Evolutionary conservation across 257 asterid species (phyloP), one percentile per base, ranked within the genome.

Genomic region (Hygrophila difformis): DNA sequence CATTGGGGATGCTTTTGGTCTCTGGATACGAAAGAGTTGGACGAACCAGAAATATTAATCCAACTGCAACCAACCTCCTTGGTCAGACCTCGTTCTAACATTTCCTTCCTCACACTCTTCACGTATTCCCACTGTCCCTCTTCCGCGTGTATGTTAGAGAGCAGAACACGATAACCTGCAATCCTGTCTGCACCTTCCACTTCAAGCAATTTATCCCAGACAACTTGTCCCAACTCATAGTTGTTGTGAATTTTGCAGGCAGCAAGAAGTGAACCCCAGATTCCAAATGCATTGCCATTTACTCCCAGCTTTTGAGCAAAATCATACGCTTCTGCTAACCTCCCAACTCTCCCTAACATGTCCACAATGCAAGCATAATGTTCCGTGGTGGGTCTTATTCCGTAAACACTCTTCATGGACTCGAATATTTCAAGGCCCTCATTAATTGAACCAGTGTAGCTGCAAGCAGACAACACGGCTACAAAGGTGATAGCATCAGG

Each of bases 41-140:
- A 41, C 42, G 47, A 37, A 31, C 97, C 93, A 12, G 59, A 63
- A 19, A 83, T 48, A 53, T 77, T 71, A 53, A 88, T 81, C 96
- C 97, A 88, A 64, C 96, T 88, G 72, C 93, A 79, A 22, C 93
- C 94, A 12, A 77, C 76, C 67, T 88, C 97, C 69, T 84, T 84
- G 21, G 33, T 47, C 64, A 81, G 8, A 35, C 95, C 82, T 62
- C 60, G 81, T 51, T 71, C 74, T 39, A 42, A 47, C 87, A 88
- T 76, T 38, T 68, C 79, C 61, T 52, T 72, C 72, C 96, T 81
- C 56, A 74, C 69, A 11, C 29, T 60, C 71, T 65, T 74, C 31
- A 69, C 96, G 60, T 51, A 12, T 31, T 79, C 73, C 96, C 96
- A 88, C 61, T 85, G 71, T 40, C 87, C 86, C 73, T 85, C 93